Percentiles rank a stretch among this genome's conserved stretches.
Conservation (phyloP, 2,329 filamentous ascomycete species). For the Albophoma yamanashiensis region DNA sequence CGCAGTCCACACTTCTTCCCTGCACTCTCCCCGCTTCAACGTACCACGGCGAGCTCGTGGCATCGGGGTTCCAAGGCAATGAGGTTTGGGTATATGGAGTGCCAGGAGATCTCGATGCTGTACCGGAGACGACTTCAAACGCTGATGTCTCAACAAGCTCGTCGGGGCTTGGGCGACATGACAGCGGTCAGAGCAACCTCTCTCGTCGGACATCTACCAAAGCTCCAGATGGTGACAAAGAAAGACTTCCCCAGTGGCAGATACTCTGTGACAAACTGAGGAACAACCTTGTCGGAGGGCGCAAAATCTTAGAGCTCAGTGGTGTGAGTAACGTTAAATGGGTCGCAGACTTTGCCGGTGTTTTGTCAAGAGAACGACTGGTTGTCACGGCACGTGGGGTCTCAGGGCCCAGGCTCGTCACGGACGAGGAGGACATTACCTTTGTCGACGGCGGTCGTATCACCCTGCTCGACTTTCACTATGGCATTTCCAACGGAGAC, state of each 20-base stretch:
- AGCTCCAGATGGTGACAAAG: slow-evolving; percentile 16
- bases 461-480: slow-evolving; percentile 64
- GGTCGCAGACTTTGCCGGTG: slow-evolving; percentile 47
- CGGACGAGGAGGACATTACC: slow-evolving; percentile 61
- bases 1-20: slow-evolving; percentile 51
- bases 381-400: slow-evolving; percentile 66
- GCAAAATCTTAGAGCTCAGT: slow-evolving; percentile 51
- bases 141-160: slow-evolving; percentile 10
- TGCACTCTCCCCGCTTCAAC: slow-evolving; percentile 60
- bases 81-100: slow-evolving; percentile 74
- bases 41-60: slow-evolving; percentile 59
- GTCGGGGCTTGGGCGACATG: slow-evolving; percentile 17
- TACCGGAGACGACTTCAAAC: slow-evolving; percentile 30
- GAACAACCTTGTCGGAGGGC: slow-evolving; percentile 61
- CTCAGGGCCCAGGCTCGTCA: slow-evolving; percentile 41
- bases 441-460: slow-evolving; percentile 72
- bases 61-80: slow-evolving; percentile 60
- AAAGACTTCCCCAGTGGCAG: slow-evolving; percentile 55
- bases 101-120: slow-evolving; percentile 59
- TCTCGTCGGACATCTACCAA: slow-evolving; percentile 21
- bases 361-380: slow-evolving; percentile 43
- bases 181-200: slow-evolving; percentile 15
- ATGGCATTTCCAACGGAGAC: slow-evolving; percentile 43
- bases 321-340: slow-evolving; percentile 62
- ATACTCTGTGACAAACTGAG: slow-evolving; percentile 55